These are phyloP conservation scores for Fusarium duplospermum DNA, from an alignment of 2,329 filamentous ascomycete species.

Conservation along the genomic window DNA sequence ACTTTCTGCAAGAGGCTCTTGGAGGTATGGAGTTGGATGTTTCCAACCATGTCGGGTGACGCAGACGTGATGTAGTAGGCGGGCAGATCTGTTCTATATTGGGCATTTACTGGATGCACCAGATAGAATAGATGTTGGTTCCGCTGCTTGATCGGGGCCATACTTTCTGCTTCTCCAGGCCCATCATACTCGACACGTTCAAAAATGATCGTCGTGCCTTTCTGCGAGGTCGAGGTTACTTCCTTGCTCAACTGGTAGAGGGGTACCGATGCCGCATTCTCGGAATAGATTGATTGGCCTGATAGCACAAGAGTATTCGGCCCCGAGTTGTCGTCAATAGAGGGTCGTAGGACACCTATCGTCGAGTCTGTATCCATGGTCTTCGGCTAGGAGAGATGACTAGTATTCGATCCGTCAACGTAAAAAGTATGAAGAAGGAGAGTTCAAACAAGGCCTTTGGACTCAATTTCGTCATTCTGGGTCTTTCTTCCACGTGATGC, in stretches of 20 bases:
- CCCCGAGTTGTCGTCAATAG: rapidly evolving
- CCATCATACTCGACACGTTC: conserved; percentile 15
- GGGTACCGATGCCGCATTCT: neutral
- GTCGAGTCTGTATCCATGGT: neutral
- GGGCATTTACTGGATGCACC: neutral
- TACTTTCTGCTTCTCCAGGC: neutral
- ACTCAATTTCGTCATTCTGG: neutral
- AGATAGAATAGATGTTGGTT: conserved; percentile 26
- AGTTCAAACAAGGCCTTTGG: neutral
- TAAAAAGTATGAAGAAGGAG: neutral
- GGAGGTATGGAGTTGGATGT: conserved; percentile 1
- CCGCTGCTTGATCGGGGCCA: neutral
- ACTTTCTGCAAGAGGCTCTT: rapidly evolving
- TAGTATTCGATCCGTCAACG: neutral
- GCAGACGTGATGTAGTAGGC: conserved; percentile 28
- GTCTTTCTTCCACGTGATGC: neutral
- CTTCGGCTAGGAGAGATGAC: neutral
- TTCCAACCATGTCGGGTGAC: conserved; percentile 12
- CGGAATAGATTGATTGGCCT: conserved; percentile 8
- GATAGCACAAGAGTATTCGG: conserved; percentile 9
- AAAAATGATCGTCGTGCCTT: conserved; percentile 14
- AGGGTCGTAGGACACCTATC: neutral
- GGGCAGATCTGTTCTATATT: neutral
- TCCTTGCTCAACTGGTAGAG: conserved; percentile 27
- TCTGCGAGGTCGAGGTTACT: conserved; percentile 6